These are phyloP conservation scores for Suillus luteus DNA, from an alignment of 768 basidiomycete genomes.

Conservation along the genomic window DNA sequence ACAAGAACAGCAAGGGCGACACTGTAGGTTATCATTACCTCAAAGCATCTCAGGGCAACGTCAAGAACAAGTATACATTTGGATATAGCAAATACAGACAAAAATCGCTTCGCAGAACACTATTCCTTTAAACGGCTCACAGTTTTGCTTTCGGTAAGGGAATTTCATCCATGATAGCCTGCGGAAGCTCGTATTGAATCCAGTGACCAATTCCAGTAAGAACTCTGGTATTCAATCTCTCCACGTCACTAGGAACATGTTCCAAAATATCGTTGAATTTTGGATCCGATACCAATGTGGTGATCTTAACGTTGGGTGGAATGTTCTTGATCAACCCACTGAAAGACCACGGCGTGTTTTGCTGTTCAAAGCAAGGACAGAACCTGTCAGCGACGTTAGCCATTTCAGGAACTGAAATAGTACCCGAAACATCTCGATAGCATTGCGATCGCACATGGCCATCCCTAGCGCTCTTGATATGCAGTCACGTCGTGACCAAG, in stretches of 20 bases:
- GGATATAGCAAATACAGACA: not conserved
- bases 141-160: constrained; percentile 4
- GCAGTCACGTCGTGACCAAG: constrained; percentile 2
- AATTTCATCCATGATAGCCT: constrained; percentile 9
- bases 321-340: not conserved
- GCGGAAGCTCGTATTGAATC: constrained; percentile 12
- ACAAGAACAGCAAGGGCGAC: not conserved
- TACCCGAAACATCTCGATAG: not conserved
- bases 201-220: not conserved
- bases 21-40: not conserved
- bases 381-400: not conserved
- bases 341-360: constrained; percentile 1
- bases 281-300: not conserved
- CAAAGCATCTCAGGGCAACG: not conserved
- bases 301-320: not conserved
- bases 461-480: not conserved
- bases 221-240: not conserved
- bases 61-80: not conserved
- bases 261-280: not conserved
- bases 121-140: not conserved
- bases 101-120: not conserved
- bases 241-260: not conserved
- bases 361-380: not conserved
- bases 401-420: not conserved
- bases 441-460: not conserved